Base-by-base conservation (phyloP, 1,284 basidiomycete species). In the Naganishia cerealis region DNA sequence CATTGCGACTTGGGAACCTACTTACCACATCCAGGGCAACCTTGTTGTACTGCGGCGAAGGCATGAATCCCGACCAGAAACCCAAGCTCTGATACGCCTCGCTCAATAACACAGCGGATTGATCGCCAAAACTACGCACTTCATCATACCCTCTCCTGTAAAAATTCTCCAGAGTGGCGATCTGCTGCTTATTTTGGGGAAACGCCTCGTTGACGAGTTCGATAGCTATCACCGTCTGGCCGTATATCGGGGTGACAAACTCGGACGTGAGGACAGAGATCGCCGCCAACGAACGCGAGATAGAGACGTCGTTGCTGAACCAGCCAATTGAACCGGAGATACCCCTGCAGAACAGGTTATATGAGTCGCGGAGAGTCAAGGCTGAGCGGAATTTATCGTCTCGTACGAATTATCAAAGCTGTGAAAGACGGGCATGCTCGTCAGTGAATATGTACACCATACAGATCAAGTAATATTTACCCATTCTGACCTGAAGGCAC, bases 81-180 rank as follows among this genome's bases (percentile, higher is more conserved):
- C 83, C 85, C 42, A 93, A 81, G 33, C 87, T 84, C 77, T 91
- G 87, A 84, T 94, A 91, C 3, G 90, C 92, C 73, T 94, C 92
- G 73, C 91, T 88, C 50, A 94, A 85, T 62, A 92, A 82, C 13
- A 87, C 86, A 29, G 91, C 76, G 1, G 84, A 85, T 74, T 87
- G 85, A 72, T 87, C 29, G 88, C 75, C 72, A 0, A 81, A 79
- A 80, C 68, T 59, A 21, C 76, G 63, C 12, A 78, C 72, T 1
- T 71, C 63, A 6, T 42, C 16, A 67, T 79, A 79, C 9, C 74
- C 76, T 18, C 65, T 42, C 42, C 71, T 50, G 56, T 78, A 78
- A 67, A 72, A 79, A 0, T 26, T 10, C 65, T 73, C 72, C 42
- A 79, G 66, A 43, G 68, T 70, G 24, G 72, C 68, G 5, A 75